Evolutionary conservation across 2,329 filamentous ascomycete genomes (phyloP), one percentile per base, ranked within the genome.

Genomic region (Fusarium nygamai): DNA sequence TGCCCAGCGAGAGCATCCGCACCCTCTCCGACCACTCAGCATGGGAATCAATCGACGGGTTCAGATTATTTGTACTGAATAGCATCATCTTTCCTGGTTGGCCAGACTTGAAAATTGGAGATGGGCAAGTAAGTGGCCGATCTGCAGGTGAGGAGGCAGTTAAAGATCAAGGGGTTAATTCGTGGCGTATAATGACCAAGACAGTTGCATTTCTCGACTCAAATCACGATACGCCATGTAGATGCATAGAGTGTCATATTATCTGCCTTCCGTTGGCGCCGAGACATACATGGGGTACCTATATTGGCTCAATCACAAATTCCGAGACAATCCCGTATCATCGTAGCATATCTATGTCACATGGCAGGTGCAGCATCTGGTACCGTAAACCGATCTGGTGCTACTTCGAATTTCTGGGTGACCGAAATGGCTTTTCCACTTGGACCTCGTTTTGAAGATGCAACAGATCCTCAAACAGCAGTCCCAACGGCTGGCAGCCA

Each of bases 1-100:
- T 62, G 12, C 50, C 57, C 20, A 34, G 67, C 29, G 65, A 50
- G 22, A 62, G 31, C 50, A 69, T 63, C 24, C 48, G 62, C 20
- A 56, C 64, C 13, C 44, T 56, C 29, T 48, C 64, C 13, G 27
- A 33, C 38, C 39, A n/a, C n/a, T 54, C 34, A 33, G 43, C 24
- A 27, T 29, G 38, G 24, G 20, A 34, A 39, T 41, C 41, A 20
- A 46, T 24, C n/a, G 33, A 29, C 12, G 34, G n/a, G 16, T 41
- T 29, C 10, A 46, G 14, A n/a, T 8, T 47, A 16, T 41, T 24
- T 6, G n/a, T 34, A 29, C 33, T 22, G 36, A 62, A 48, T 19
- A n/a, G n/a, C 31, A 29, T n/a, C 24, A 62, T 53, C 4, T 20
- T 44, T 27, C n/a, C 12, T 34, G 1, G 6, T 16, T 9, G 14